phyloP scores from a whole-genome alignment of 805 yeast genomes.

The Saccharomycopsis sp. region DNA sequence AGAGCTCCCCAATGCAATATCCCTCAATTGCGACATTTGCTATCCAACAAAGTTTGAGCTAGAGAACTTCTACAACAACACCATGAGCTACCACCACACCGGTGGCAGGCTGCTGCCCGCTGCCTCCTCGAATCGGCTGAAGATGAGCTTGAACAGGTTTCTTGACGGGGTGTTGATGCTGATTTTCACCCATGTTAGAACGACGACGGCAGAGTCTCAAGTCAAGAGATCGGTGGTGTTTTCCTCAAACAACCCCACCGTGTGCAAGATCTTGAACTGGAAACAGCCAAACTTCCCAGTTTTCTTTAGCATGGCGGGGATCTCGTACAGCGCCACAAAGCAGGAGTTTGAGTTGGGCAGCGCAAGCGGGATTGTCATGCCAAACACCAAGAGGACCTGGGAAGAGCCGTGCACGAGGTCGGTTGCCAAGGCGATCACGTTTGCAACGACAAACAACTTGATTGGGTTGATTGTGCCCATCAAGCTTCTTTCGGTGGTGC shows the following conservation, averaged over 20 bases:
- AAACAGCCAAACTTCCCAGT: constrained; percentile 98
- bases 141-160: constrained; percentile 57
- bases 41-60: constrained; percentile 58
- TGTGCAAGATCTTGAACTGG: constrained; percentile 95
- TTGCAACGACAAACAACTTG: constrained; percentile 74
- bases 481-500: constrained; percentile 61
- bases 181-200: constrained; percentile 68
- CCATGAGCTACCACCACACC: too few relatives aligned
- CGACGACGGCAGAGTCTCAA: constrained; percentile 31
- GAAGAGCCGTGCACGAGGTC: constrained; percentile 48
- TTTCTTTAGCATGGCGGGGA: constrained; percentile 71
- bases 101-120: too few relatives aligned
- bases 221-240: constrained; percentile 62
- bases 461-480: constrained; percentile 76
- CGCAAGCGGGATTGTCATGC: constrained; percentile 30
- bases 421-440: constrained; percentile 71
- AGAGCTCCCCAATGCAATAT: constrained; percentile 47
- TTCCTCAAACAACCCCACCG: constrained; percentile 76
- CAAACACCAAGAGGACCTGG: background rate
- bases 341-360: constrained; percentile 31
- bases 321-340: constrained; percentile 29
- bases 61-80: constrained; percentile 23
- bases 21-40: constrained; percentile 64
- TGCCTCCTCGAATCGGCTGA: background rate
- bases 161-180: constrained; percentile 65